These are phyloP conservation scores for Pichia occidentalis DNA, from an alignment of 805 yeast species.

Conservation along the genomic window DNA sequence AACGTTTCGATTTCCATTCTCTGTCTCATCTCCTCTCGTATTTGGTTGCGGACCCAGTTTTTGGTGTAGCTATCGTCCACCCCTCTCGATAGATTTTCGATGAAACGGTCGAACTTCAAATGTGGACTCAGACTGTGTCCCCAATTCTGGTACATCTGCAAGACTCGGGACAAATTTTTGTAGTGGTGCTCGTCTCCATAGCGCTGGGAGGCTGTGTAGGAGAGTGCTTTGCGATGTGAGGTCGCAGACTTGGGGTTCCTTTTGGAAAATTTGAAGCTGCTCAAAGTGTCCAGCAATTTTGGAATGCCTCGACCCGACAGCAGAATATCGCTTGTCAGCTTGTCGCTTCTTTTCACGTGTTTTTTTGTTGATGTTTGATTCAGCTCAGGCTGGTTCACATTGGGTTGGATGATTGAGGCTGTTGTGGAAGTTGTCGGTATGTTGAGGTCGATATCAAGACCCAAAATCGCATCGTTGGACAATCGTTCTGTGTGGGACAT, in stretches of 20 bases:
- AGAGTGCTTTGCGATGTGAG: too few species aligned
- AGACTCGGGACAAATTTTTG: slow-evolving; percentile 41
- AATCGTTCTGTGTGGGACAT: slow-evolving; percentile 16
- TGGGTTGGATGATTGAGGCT: neutral
- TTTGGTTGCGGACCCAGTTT: slow-evolving; percentile 34
- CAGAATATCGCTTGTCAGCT: slow-evolving; percentile 46
- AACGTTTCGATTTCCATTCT: slow-evolving; percentile 6
- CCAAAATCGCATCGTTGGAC: slow-evolving; percentile 26
- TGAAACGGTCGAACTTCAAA: slow-evolving; percentile 68
- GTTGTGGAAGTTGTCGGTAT: neutral
- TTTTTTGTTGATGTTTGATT: slow-evolving; percentile 9
- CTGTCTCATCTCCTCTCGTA: slow-evolving; percentile 32
- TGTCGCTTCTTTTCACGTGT: slow-evolving; percentile 31
- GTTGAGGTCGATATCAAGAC: slow-evolving; percentile 17
- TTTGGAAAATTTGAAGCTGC: slow-evolving; percentile 31
- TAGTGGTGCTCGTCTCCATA: slow-evolving; percentile 37
- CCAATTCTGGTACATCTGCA: slow-evolving; percentile 64
- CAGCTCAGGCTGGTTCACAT: neutral
- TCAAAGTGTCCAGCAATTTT: slow-evolving; percentile 34
- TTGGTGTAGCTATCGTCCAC: slow-evolving; percentile 39
- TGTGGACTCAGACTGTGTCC: slow-evolving; percentile 73
- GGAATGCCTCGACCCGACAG: slow-evolving; percentile 53
- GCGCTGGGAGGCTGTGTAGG: too few species aligned
- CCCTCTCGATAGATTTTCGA: slow-evolving; percentile 44
- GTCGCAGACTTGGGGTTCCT: too few species aligned